Conservation (phyloP, 1,139 yeast species). For the Torulaspora globosa region DNA sequence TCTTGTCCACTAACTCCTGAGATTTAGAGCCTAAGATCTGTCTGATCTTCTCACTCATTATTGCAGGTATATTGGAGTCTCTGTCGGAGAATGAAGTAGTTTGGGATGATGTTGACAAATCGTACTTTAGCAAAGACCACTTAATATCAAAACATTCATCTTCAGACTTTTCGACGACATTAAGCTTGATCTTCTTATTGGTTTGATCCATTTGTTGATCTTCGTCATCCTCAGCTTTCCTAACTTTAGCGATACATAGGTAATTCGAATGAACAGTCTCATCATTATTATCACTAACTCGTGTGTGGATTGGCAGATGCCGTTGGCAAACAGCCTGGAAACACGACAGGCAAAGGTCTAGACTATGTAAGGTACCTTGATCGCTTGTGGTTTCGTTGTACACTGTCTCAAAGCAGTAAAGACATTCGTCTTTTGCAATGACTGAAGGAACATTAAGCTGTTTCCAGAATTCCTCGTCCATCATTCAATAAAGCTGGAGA, state of each 20-base stretch:
- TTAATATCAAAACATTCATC: conserved; percentile 59
- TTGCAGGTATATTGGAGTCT: conserved; percentile 12
- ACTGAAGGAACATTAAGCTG: conserved; percentile 27
- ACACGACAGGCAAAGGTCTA: conserved; percentile 32
- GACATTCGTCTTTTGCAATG: conserved; percentile 36
- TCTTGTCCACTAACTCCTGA: conserved; percentile 60
- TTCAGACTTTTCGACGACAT: conserved; percentile 64
- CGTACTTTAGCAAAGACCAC: conserved; percentile 24
- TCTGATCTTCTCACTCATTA: conserved; percentile 38
- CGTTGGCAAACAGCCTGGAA: conserved; percentile 34
- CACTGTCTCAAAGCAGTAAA: conserved; percentile 35
- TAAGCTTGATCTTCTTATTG: conserved; percentile 65
- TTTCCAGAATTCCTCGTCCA: conserved; percentile 4
- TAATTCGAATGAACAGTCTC: conserved; percentile 23
- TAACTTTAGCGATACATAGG: conserved; percentile 26
- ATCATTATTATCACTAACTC: conserved; percentile 21
- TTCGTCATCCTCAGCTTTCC: conserved; percentile 18
- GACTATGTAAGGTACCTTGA: conserved; percentile 17
- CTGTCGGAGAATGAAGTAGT: conserved; percentile 7
- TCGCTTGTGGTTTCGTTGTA: conserved; percentile 21
- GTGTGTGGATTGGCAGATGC: conserved; percentile 27
- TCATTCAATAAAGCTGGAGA: neutral
- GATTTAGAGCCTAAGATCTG: conserved; percentile 64
- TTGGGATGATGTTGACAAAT: conserved; percentile 7
- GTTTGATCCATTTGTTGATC: conserved; percentile 34